Evolutionary conservation across 2,329 filamentous ascomycete species (phyloP).

Genomic region (Talaromyces sp.): DNA sequence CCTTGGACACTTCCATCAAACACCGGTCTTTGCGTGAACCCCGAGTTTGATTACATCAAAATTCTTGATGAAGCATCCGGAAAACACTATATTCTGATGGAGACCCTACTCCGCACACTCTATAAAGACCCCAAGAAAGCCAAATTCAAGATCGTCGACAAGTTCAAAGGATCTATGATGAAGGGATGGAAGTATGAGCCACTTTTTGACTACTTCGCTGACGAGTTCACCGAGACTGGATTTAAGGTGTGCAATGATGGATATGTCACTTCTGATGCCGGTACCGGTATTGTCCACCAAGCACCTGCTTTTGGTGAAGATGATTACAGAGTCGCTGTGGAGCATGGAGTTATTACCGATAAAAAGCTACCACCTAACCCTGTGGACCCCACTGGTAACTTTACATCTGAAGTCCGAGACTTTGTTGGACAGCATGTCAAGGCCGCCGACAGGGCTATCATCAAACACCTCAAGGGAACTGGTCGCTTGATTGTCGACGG

Average conservation of each 20-base stretch:
- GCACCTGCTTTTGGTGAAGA: slow-evolving; percentile 92
- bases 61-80: slow-evolving; percentile 77
- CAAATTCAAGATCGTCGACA: slow-evolving; percentile 79
- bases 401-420: slow-evolving; percentile 71
- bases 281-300: slow-evolving; percentile 92
- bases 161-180: slow-evolving; percentile 79
- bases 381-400: slow-evolving; percentile 78
- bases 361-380: slow-evolving; percentile 81
- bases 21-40: slow-evolving; percentile 71
- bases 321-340: slow-evolving; percentile 81
- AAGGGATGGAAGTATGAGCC: slow-evolving; percentile 85
- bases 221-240: slow-evolving; percentile 78
- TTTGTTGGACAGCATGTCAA: slow-evolving; percentile 89
- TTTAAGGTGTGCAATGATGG: slow-evolving; percentile 79
- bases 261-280: slow-evolving; percentile 85
- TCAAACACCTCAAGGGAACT: slow-evolving; percentile 76
- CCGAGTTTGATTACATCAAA: slow-evolving; percentile 83
- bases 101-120: slow-evolving; percentile 73
- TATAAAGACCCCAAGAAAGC: slow-evolving; percentile 97
- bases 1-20: slow-evolving; percentile 85
- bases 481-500: slow-evolving; percentile 79
- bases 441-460: slow-evolving; percentile 86
- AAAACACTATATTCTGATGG: slow-evolving; percentile 80
- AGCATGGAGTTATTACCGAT: slow-evolving; percentile 72
- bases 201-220: slow-evolving; percentile 84